phyloP scores from a whole-genome alignment of 2,329 filamentous ascomycete species.

The Xylaria sp. region DNA sequence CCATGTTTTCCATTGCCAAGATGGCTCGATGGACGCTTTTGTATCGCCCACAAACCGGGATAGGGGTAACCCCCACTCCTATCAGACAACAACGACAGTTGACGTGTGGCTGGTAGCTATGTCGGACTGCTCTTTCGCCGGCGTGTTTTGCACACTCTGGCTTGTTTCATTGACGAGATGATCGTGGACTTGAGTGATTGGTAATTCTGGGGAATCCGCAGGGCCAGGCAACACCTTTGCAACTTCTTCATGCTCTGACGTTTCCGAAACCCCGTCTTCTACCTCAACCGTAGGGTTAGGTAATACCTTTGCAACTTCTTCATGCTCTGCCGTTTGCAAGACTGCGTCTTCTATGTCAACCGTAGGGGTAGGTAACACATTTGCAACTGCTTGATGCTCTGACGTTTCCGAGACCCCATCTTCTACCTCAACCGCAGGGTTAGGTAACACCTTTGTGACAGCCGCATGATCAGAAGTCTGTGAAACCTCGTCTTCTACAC shows the following conservation, averaged over 20 bases:
- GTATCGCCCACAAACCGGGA: conserved; percentile 20
- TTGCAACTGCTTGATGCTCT: too few relatives aligned
- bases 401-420: too few relatives aligned
- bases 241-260: too few relatives aligned
- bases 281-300: too few relatives aligned
- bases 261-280: too few relatives aligned
- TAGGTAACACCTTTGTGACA: not conserved
- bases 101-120: conserved; percentile 16
- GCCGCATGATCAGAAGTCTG: not conserved
- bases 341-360: too few relatives aligned
- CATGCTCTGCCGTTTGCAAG: too few relatives aligned
- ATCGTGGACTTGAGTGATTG: conserved; percentile 11
- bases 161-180: conserved; percentile 16
- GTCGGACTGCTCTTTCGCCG: conserved; percentile 15
- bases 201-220: not conserved
- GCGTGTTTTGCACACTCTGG: conserved; percentile 1
- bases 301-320: too few relatives aligned
- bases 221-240: too few relatives aligned
- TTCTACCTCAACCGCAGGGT: not conserved
- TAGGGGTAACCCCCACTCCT: conserved; percentile 3
- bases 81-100: conserved; percentile 22
- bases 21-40: conserved; percentile 24
- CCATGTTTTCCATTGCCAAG: conserved; percentile 14
- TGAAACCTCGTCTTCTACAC: not conserved
- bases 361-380: too few relatives aligned